phyloP scores from a whole-genome alignment of 306 rosid species.

The Abrus pulchellus region DNA sequence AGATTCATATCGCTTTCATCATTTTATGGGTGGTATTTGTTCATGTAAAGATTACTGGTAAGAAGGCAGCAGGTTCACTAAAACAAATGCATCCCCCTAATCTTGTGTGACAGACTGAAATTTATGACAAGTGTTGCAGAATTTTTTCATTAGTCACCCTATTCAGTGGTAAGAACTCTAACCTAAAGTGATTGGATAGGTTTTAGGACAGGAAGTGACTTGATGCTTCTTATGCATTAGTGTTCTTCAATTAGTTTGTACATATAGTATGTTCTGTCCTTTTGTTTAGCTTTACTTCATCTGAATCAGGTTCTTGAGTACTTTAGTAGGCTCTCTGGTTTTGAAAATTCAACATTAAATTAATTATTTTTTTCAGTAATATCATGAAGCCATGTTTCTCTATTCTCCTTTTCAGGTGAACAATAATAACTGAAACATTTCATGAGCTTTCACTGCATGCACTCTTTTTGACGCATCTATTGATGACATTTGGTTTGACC shows the following conservation, averaged over 20 bases:
- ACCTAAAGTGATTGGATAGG: constrained; percentile 10
- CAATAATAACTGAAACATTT: constrained; percentile 3
- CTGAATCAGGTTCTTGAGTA: constrained; percentile 15
- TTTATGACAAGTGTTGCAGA: constrained; percentile 14
- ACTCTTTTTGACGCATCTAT: background rate
- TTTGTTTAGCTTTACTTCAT: constrained; percentile 13
- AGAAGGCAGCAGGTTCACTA: constrained; percentile 38
- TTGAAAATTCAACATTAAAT: background rate
- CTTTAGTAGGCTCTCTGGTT: background rate
- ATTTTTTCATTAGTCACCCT: constrained; percentile 26
- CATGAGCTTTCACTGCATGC: constrained; percentile 11
- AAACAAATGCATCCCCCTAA: constrained; percentile 33
- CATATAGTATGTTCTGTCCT: constrained; percentile 24
- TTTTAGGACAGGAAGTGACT: constrained; percentile 27
- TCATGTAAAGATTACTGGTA: constrained; percentile 90
- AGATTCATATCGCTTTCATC: constrained; percentile 90
- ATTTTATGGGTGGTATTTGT: constrained; percentile 76
- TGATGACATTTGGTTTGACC: constrained; percentile 12
- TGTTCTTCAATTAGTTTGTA: constrained; percentile 10
- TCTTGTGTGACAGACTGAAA: background rate
- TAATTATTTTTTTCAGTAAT: background rate
- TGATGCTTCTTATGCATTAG: constrained; percentile 25
- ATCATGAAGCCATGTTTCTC: background rate
- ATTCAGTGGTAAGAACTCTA: constrained; percentile 39
- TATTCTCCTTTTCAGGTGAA: constrained; percentile 33